These are phyloP conservation scores for Kwoniella mangroviensis DNA, from an alignment of 768 basidiomycete species.

Conservation along the genomic window DNA sequence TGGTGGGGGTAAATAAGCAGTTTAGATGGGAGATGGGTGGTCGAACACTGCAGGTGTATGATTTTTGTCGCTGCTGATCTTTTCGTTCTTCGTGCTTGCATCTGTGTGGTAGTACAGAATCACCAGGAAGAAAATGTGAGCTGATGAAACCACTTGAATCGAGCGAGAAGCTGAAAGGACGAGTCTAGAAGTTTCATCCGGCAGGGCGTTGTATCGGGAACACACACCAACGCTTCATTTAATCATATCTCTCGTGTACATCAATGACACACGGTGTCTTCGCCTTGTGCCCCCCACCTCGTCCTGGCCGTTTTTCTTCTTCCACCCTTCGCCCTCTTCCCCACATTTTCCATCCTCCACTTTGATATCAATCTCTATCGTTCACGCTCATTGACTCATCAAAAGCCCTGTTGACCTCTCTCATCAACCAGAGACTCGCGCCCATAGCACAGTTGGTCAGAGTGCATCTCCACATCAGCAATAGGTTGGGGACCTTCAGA, in stretches of 20 bases:
- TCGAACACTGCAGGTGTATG: constrained; percentile 4
- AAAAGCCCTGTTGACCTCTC: not conserved
- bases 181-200: too few species aligned
- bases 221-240: too few species aligned
- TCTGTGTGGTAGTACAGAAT: too few species aligned
- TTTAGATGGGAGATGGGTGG: constrained; percentile 15
- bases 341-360: not conserved
- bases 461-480: not conserved
- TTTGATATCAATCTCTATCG: not conserved
- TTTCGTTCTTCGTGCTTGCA: not conserved
- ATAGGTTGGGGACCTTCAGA: constrained; percentile 6
- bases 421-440: constrained; percentile 5
- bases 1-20: constrained; percentile 6
- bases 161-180: too few species aligned
- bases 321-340: not conserved
- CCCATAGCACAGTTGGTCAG: constrained; percentile 35
- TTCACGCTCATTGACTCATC: not conserved
- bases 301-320: too few species aligned
- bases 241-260: too few species aligned
- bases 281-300: too few species aligned
- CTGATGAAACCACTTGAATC: too few species aligned
- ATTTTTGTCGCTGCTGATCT: not conserved
- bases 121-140: too few species aligned
- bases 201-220: too few species aligned
- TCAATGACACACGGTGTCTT: too few species aligned